Percentiles rank a stretch among this genome's conserved stretches.
Conservation (phyloP, 768 basidiomycete genomes). For the Naematelia encephala region DNA sequence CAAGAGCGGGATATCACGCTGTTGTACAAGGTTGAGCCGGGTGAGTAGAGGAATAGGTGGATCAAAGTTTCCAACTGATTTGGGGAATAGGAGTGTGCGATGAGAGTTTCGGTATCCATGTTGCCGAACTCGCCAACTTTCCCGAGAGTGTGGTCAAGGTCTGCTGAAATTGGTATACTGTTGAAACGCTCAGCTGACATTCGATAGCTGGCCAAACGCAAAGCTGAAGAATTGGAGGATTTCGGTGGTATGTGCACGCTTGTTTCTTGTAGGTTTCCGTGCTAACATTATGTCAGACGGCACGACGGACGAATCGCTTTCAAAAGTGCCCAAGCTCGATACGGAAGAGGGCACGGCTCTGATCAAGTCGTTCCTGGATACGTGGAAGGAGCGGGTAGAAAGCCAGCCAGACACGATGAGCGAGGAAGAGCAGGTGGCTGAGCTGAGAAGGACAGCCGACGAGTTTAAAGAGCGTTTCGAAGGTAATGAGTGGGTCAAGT, state of each 20-base stretch:
- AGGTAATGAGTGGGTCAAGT: constrained; percentile 64
- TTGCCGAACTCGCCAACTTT: constrained; percentile 95
- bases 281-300: constrained; percentile 22
- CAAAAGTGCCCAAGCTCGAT: constrained; percentile 60
- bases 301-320: constrained; percentile 47
- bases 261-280: background rate
- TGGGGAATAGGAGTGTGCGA: constrained; percentile 72
- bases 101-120: constrained; percentile 97
- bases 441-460: constrained; percentile 63
- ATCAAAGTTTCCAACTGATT: background rate
- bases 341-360: constrained; percentile 75
- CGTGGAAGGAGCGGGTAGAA: constrained; percentile 62
- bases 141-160: constrained; percentile 90
- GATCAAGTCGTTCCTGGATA: constrained; percentile 70
- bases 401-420: constrained; percentile 55
- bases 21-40: constrained; percentile 71
- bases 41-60: constrained; percentile 53
- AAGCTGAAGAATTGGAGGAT: constrained; percentile 87
- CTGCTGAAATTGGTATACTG: background rate
- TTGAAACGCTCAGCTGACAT: background rate
- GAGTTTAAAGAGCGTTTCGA: constrained; percentile 68
- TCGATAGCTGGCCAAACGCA: constrained; percentile 74
- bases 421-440: constrained; percentile 56
- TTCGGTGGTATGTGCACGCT: constrained; percentile 60
- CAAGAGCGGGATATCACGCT: constrained; percentile 75